phyloP scores from a whole-genome alignment of 805 yeast species.

The Candida germanica region DNA sequence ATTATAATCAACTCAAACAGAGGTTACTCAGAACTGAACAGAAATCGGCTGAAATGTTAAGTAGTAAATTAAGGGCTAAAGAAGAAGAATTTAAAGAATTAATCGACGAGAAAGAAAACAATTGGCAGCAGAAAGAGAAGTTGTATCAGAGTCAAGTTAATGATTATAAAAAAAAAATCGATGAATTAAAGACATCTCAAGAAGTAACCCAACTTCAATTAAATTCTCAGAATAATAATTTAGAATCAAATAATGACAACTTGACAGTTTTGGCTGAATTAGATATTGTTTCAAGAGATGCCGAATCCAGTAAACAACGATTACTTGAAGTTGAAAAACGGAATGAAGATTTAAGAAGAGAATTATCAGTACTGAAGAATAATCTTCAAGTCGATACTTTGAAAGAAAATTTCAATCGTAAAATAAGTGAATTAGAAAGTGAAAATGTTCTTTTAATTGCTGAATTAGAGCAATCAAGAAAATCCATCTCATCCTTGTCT shows the following conservation, averaged over 20 bases:
- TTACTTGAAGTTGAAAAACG: constrained; percentile 70
- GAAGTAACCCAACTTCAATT: constrained; percentile 64
- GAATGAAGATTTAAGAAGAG: constrained; percentile 69
- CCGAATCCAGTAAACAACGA: constrained; percentile 66
- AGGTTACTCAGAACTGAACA: constrained; percentile 60
- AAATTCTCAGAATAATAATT: constrained; percentile 43
- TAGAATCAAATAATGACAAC: constrained; percentile 28
- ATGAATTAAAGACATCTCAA: constrained; percentile 60
- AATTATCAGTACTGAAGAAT: constrained; percentile 54
- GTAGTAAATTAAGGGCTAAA: constrained; percentile 59
- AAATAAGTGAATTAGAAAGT: constrained; percentile 56
- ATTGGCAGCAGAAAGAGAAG: constrained; percentile 60
- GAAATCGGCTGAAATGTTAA: constrained; percentile 52
- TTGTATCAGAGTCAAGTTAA: constrained; percentile 50
- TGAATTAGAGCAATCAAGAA: constrained; percentile 50
- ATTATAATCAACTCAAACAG: constrained; percentile 71
- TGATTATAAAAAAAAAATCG: constrained; percentile 52
- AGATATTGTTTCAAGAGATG: constrained; percentile 69
- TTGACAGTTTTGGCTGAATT: constrained; percentile 46
- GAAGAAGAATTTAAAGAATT: constrained; percentile 68
- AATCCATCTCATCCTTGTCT: constrained; percentile 19
- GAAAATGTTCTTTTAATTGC: constrained; percentile 66
- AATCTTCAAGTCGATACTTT: constrained; percentile 41
- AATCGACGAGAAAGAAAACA: constrained; percentile 69
- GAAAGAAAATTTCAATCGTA: constrained; percentile 42